Evolutionary conservation across 2,329 filamentous ascomycete genomes (phyloP).

Genomic region (Phyllosticta citribraziliensis): DNA sequence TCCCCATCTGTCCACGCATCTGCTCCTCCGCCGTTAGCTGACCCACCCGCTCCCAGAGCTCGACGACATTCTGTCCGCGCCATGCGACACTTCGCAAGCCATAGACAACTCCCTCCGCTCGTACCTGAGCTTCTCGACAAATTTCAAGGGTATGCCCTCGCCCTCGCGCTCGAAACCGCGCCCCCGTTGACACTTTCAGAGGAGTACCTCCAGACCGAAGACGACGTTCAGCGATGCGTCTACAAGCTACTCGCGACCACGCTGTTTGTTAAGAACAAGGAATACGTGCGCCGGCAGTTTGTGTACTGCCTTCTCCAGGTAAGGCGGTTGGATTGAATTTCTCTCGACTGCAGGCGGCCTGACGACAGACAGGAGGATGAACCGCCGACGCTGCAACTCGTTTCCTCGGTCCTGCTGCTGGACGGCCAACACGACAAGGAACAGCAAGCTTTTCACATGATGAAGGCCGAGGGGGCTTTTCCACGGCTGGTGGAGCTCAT

Average conservation of each 20-base stretch:
- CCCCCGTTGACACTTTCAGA: constrained; percentile 35
- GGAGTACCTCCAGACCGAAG: constrained; percentile 63
- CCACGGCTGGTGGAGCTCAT: constrained; percentile 74
- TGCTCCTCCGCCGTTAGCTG: neutral
- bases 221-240: constrained; percentile 71
- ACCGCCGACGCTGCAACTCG: constrained; percentile 65
- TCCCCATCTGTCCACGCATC: neutral
- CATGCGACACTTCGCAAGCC: constrained; percentile 50
- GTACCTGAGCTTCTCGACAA: constrained; percentile 71
- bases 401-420: constrained; percentile 74
- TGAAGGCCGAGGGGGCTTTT: constrained; percentile 82
- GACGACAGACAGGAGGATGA: constrained; percentile 64
- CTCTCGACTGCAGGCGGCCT: neutral
- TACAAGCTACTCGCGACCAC: constrained; percentile 66
- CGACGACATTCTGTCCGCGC: constrained; percentile 52
- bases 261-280: constrained; percentile 63
- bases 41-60: constrained; percentile 42
- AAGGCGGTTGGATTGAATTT: constrained; percentile 12
- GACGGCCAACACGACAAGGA: constrained; percentile 72
- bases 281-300: constrained; percentile 88
- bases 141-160: constrained; percentile 49
- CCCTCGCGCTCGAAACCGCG: neutral
- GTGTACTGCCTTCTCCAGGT: constrained; percentile 76
- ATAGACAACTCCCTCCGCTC: constrained; percentile 80
- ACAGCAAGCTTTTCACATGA: constrained; percentile 61